These are phyloP conservation scores for Xerocomellus intermedius DNA, from an alignment of 768 basidiomycete species.

Conservation along the genomic window DNA sequence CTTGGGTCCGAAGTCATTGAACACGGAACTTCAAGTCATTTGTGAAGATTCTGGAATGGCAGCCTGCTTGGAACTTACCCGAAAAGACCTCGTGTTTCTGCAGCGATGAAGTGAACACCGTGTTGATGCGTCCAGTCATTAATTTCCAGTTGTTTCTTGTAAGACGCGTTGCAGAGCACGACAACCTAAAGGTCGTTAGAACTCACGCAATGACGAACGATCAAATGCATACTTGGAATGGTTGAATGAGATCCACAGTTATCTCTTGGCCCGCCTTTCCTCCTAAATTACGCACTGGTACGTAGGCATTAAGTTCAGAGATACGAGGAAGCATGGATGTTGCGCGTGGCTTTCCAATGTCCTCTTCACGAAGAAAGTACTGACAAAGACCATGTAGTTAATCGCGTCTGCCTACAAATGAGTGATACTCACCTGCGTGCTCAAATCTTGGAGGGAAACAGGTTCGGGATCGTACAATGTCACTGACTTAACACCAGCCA, in stretches of 20 bases:
- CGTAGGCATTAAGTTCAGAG: slow-evolving; percentile 93
- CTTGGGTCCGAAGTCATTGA: slow-evolving; percentile 95
- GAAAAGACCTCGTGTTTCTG: slow-evolving; percentile 91
- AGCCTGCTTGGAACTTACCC: slow-evolving; percentile 53
- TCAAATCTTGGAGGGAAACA: slow-evolving; percentile 84
- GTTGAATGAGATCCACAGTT: slow-evolving; percentile 74
- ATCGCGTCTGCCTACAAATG: background rate
- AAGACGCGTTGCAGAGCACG: slow-evolving; percentile 77
- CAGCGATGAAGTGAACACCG: slow-evolving; percentile 86
- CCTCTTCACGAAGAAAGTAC: slow-evolving; percentile 91
- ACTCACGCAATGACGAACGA: background rate
- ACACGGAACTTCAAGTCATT: slow-evolving; percentile 62
- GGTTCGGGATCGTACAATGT: slow-evolving; percentile 93
- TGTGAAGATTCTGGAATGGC: background rate
- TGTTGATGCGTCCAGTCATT: slow-evolving; percentile 93
- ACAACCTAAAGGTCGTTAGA: slow-evolving; percentile 58
- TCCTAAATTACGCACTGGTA: slow-evolving; percentile 86
- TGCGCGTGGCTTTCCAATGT: slow-evolving; percentile 86
- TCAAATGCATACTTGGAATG: slow-evolving; percentile 72
- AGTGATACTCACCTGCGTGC: slow-evolving; percentile 69
- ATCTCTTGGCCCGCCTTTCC: slow-evolving; percentile 76
- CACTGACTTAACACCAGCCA: slow-evolving; percentile 97
- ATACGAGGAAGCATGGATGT: slow-evolving; percentile 84
- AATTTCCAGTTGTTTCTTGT: slow-evolving; percentile 87
- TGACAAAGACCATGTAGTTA: slow-evolving; percentile 33